phyloP scores from a whole-genome alignment of 306 rosid genomes.

The Glycine latifolia region DNA sequence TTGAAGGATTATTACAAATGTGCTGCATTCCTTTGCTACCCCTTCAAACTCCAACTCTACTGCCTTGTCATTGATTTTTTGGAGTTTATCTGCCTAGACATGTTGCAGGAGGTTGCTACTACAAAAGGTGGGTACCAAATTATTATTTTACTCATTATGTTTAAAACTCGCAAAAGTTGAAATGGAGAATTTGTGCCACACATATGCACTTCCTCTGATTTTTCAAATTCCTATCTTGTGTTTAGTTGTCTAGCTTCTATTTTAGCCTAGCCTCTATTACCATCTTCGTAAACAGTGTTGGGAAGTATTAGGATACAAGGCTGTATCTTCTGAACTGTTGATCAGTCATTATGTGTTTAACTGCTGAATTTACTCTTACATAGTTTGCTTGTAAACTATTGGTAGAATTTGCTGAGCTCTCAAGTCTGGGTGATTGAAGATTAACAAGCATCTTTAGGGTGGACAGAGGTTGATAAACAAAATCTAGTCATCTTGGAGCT shows the following conservation, averaged over 20 bases:
- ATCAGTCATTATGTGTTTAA: background rate
- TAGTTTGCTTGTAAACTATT: background rate
- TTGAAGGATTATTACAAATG: slow-evolving; percentile 64
- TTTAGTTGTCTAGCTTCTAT: no score
- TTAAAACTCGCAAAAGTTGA: background rate
- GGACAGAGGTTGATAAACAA: slow-evolving; percentile 62
- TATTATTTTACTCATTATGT: slow-evolving; percentile 3
- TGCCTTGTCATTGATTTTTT: slow-evolving; percentile 69
- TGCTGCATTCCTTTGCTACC: slow-evolving; percentile 41
- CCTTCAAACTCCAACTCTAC: slow-evolving; percentile 66
- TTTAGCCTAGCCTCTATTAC: background rate
- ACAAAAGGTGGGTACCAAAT: slow-evolving; percentile 60
- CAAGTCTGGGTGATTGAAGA: slow-evolving; percentile 59
- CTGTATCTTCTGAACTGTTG: no score
- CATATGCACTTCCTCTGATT: background rate
- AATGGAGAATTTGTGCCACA: slow-evolving; percentile 5
- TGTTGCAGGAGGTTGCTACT: slow-evolving; percentile 83
- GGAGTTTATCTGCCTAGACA: slow-evolving; percentile 83
- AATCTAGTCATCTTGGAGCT: slow-evolving; percentile 61
- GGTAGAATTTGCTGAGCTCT: slow-evolving; percentile 70
- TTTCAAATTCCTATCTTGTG: no score
- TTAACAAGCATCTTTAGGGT: slow-evolving; percentile 59
- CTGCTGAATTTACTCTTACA: background rate
- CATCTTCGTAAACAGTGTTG: background rate
- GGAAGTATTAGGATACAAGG: no score